phyloP scores from a whole-genome alignment of 257 asterid genomes.

The Cruciata laevipes region DNA sequence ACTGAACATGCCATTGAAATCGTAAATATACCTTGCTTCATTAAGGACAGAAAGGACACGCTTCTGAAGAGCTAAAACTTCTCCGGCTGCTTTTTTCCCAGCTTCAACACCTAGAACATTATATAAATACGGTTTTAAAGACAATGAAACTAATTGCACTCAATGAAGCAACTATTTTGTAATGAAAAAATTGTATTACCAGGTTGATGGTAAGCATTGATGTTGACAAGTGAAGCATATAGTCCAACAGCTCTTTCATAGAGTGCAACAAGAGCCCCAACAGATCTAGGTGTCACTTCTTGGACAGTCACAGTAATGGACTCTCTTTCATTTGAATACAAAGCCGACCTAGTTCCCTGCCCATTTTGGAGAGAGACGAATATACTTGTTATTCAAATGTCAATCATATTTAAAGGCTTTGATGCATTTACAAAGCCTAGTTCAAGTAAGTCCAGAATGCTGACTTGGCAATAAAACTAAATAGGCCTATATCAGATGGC shows the following conservation, averaged over 20 bases:
- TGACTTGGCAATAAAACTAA: background rate
- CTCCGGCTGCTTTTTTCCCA: constrained; percentile 98
- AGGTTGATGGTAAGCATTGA: constrained; percentile 97
- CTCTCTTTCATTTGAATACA: constrained; percentile 82
- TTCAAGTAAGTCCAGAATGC: background rate
- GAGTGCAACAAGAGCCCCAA: constrained; percentile 92
- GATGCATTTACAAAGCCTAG: background rate
- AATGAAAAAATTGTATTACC: constrained; percentile 40
- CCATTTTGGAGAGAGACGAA: background rate
- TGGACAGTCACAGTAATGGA: constrained; percentile 94
- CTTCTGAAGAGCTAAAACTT: constrained; percentile 94
- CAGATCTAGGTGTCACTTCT: constrained; percentile 95
- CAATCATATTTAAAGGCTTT: background rate
- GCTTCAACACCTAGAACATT: constrained; percentile 81
- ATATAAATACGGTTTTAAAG: background rate
- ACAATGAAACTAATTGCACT: background rate
- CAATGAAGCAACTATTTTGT: background rate
- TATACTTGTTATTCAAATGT: background rate
- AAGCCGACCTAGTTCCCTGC: constrained; percentile 95
- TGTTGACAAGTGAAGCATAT: constrained; percentile 86
- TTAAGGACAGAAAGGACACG: constrained; percentile 91
- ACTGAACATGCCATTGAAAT: background rate
- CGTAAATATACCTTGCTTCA: constrained; percentile 65
- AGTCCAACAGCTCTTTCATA: constrained; percentile 98
- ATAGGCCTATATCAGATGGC: background rate